Evolutionary conservation across 257 asterid species (phyloP).

Genomic region (Scutellaria baicalensis): DNA sequence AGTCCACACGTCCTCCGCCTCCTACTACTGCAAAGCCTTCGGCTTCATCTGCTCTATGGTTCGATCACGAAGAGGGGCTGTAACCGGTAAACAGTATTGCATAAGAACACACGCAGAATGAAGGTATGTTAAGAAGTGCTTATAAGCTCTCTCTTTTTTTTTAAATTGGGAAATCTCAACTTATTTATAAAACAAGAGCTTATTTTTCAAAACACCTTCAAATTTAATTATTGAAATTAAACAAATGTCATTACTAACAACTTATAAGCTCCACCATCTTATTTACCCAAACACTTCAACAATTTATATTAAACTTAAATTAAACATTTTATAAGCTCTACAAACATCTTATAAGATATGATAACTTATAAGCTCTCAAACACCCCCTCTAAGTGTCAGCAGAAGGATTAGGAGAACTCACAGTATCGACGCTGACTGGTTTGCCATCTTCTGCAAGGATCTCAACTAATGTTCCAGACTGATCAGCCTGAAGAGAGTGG

Average conservation of each 20-base stretch:
- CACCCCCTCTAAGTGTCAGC: not conserved
- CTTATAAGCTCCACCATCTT: too few relatives aligned
- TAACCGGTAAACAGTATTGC: conserved; percentile 3
- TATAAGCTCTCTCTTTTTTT: too few relatives aligned
- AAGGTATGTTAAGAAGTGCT: not conserved
- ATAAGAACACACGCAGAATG: not conserved
- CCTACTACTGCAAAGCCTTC: conserved; percentile 4
- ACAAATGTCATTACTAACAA: too few relatives aligned
- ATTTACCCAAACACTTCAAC: too few relatives aligned
- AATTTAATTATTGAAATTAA: too few relatives aligned
- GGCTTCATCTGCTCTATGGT: conserved; percentile 35
- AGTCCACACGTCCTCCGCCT: not conserved
- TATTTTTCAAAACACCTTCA: too few relatives aligned
- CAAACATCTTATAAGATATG: too few relatives aligned
- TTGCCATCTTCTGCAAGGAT: conserved; percentile 69
- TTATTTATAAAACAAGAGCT: too few relatives aligned
- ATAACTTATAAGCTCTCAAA: too few relatives aligned
- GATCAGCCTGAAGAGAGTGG: conserved; percentile 52
- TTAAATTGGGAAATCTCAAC: too few relatives aligned
- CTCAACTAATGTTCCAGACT: conserved; percentile 68
- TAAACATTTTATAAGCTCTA: too few relatives aligned
- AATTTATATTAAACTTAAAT: too few relatives aligned
- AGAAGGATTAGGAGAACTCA: conserved; percentile 31
- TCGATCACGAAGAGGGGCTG: conserved; percentile 83
- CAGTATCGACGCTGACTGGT: conserved; percentile 72